phyloP scores from a whole-genome alignment of 805 yeast species.

The Komagataella pseudopastoris region DNA sequence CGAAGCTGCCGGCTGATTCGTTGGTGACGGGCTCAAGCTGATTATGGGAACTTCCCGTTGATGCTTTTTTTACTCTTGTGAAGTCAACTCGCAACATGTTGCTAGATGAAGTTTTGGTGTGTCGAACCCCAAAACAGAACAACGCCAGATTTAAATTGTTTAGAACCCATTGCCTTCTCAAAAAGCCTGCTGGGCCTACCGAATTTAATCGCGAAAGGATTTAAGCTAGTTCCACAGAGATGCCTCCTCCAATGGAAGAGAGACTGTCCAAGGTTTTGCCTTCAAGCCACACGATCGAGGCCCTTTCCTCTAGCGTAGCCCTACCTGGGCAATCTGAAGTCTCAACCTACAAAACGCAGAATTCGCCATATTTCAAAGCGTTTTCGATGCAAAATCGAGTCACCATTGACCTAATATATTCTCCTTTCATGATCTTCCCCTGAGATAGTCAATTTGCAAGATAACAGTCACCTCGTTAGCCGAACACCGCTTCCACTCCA shows the following conservation, averaged over 20 bases:
- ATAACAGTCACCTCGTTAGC: neutral
- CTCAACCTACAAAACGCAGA: neutral
- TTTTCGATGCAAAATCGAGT: neutral
- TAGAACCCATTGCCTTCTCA: neutral
- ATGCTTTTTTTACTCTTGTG: too few species aligned
- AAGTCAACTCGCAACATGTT: too few species aligned
- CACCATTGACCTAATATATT: neutral
- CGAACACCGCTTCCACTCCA: neutral
- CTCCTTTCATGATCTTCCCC: neutral
- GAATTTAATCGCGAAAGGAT: neutral
- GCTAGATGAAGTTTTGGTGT: too few species aligned
- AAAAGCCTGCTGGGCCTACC: neutral
- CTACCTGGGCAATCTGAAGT: neutral
- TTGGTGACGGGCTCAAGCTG: too few species aligned
- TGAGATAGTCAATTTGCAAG: neutral
- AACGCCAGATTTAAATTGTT: too few species aligned
- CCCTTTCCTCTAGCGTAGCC: neutral
- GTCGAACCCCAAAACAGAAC: too few species aligned
- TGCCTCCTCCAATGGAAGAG: neutral
- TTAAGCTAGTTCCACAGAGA: neutral
- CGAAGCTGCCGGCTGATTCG: too few species aligned
- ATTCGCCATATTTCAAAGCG: neutral
- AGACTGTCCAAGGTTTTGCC: neutral
- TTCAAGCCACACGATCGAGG: neutral
- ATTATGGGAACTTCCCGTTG: too few species aligned